phyloP scores from a whole-genome alignment of 768 basidiomycete species.

The Suillus plorans region DNA sequence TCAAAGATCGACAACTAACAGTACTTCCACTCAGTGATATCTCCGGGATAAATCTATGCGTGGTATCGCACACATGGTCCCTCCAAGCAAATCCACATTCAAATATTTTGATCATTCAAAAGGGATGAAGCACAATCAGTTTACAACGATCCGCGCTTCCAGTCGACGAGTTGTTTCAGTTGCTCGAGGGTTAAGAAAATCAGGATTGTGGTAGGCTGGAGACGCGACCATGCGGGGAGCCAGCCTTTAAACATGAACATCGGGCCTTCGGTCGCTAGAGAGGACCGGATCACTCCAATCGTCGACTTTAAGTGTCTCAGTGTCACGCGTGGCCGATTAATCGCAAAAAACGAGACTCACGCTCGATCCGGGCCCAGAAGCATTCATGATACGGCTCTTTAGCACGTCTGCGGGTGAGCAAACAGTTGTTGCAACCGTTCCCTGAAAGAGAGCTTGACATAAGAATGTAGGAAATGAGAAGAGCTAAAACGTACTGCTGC shows the following conservation, averaged over 20 bases:
- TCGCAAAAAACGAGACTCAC: constrained; percentile 39
- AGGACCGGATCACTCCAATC: constrained; percentile 62
- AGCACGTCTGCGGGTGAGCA: constrained; percentile 89
- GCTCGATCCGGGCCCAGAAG: constrained; percentile 75
- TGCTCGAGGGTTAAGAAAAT: constrained; percentile 87
- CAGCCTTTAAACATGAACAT: constrained; percentile 95
- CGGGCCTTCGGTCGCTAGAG: constrained; percentile 71
- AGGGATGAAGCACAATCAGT: not conserved
- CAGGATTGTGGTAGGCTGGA: constrained; percentile 85
- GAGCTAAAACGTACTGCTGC: constrained; percentile 59
- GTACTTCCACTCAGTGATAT: not conserved
- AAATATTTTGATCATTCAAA: not conserved
- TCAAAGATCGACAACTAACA: not conserved
- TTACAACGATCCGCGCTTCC: constrained; percentile 38
- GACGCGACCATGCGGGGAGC: constrained; percentile 83
- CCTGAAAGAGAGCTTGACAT: constrained; percentile 38
- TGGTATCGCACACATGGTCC: constrained; percentile 3
- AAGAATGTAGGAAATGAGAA: not conserved
- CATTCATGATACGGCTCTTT: constrained; percentile 90
- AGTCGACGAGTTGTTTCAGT: constrained; percentile 71
- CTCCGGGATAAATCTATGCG: constrained; percentile 1
- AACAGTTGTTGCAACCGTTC: constrained; percentile 86
- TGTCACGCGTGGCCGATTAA: not conserved
- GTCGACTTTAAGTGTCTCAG: constrained; percentile 51
- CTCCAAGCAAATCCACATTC: not conserved